Conservation (phyloP, 108 stramenopile species). For the Skeletonema tropicum region DNA sequence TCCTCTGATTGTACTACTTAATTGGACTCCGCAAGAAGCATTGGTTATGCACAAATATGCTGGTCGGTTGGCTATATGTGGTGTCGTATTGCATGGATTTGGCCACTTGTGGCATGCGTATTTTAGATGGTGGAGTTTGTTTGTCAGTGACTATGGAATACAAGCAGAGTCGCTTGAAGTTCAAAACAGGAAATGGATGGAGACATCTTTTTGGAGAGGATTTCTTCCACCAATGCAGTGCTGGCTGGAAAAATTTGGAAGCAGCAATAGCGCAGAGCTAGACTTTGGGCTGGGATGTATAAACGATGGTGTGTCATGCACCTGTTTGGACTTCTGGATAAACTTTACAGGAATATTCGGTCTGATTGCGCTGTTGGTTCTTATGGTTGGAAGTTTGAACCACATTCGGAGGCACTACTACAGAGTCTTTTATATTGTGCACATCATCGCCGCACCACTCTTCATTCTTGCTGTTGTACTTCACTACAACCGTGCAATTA, state of each 20-base stretch:
- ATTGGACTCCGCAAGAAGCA: slow-evolving; percentile 49
- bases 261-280: neutral
- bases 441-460: slow-evolving; percentile 16
- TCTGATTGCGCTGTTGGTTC: slow-evolving; percentile 6
- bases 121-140: slow-evolving; percentile 27
- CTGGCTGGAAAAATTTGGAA: neutral
- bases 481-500: slow-evolving; percentile 22
- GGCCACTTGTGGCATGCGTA: slow-evolving; percentile 44
- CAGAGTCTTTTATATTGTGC: slow-evolving; percentile 21
- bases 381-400: neutral
- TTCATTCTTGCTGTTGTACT: slow-evolving; percentile 10
- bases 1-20: slow-evolving; percentile 44
- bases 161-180: too few relatives aligned
- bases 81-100: slow-evolving; percentile 44
- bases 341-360: slow-evolving; percentile 24
- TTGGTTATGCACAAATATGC: slow-evolving; percentile 57
- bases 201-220: neutral
- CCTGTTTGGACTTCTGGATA: slow-evolving; percentile 59
- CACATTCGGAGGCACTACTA: slow-evolving; percentile 19
- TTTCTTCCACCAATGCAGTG: neutral
- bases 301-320: slow-evolving; percentile 40
- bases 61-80: slow-evolving; percentile 49
- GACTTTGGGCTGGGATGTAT: slow-evolving; percentile 46
- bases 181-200: neutral
- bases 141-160: neutral